Conservation (phyloP, 2,329 filamentous ascomycete genomes). For the Nannizziopsis barbatae region DNA sequence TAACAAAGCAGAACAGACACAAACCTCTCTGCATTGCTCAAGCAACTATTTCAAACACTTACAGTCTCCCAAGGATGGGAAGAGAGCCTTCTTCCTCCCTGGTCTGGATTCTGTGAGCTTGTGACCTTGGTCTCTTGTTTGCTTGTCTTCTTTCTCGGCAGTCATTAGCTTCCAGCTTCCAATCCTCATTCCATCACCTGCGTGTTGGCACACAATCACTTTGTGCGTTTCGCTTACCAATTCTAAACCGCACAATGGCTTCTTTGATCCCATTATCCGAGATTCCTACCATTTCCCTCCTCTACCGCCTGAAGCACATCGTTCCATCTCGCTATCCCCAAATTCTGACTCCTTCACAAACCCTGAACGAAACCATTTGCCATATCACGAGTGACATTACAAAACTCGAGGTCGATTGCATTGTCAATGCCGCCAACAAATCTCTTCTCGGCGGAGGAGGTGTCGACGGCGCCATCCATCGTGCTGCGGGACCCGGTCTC, state of each 20-base stretch:
- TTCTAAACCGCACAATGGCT: slow-evolving; percentile 1
- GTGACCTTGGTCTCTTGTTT: too few relatives aligned
- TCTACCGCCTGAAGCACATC: slow-evolving; percentile 53
- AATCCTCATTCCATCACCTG: too few relatives aligned
- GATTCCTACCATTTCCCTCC: slow-evolving; percentile 39
- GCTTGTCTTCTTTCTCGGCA: too few relatives aligned
- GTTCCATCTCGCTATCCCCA: slow-evolving; percentile 19
- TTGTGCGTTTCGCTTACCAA: too few relatives aligned
- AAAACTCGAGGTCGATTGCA: slow-evolving; percentile 61
- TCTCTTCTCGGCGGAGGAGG: slow-evolving; percentile 77
- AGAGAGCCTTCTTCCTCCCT: too few relatives aligned
- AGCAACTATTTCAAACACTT: too few relatives aligned
- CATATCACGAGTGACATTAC: slow-evolving; percentile 73
- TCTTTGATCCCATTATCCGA: slow-evolving; percentile 19
- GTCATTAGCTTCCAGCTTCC: too few relatives aligned
- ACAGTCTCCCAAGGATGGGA: too few relatives aligned
- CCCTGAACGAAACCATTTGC: slow-evolving; percentile 60
- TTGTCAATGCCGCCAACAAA: slow-evolving; percentile 85
- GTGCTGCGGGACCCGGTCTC: slow-evolving; percentile 61
- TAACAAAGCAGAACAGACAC: too few relatives aligned
- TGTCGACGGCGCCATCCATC: slow-evolving; percentile 79
- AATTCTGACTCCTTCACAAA: slow-evolving; percentile 35
- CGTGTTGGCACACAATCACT: neutral
- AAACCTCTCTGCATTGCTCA: too few relatives aligned
- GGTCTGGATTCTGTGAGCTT: too few relatives aligned